These are phyloP conservation scores for Phytophthora vignae DNA, from an alignment of 352 stramenopile genomes.

Conservation along the genomic window DNA sequence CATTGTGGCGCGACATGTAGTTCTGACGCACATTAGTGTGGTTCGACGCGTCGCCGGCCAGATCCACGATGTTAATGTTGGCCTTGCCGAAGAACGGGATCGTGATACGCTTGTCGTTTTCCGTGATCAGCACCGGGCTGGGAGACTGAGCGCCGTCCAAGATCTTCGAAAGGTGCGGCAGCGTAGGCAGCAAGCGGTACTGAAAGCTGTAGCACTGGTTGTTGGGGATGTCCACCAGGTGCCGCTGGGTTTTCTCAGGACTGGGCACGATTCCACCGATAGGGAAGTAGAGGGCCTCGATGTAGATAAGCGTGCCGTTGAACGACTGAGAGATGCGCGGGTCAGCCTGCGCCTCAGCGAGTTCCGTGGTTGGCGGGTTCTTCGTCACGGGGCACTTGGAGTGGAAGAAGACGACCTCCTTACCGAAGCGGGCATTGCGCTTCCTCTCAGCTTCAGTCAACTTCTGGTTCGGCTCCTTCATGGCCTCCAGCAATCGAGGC, in stretches of 20 bases:
- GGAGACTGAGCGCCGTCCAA: slow-evolving; percentile 59
- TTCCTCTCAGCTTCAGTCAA: slow-evolving; percentile 82
- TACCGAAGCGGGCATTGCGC: slow-evolving; percentile 83
- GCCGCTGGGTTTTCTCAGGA: slow-evolving; percentile 73
- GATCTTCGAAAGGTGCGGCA: slow-evolving; percentile 62
- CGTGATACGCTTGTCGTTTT: slow-evolving; percentile 71
- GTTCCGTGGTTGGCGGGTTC: slow-evolving; percentile 50
- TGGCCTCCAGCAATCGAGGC: slow-evolving; percentile 90
- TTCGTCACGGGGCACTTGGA: slow-evolving; percentile 62
- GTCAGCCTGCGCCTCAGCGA: slow-evolving; percentile 51
- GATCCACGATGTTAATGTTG: slow-evolving; percentile 89
- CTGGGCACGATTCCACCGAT: slow-evolving; percentile 80
- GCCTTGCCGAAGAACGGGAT: slow-evolving; percentile 86
- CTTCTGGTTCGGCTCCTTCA: slow-evolving; percentile 78
- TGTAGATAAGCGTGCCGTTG: slow-evolving; percentile 74
- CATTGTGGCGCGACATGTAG: slow-evolving; percentile 45
- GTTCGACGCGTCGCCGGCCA: slow-evolving; percentile 59
- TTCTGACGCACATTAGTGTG: slow-evolving; percentile 73
- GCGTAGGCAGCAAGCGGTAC: slow-evolving; percentile 66
- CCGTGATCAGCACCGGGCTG: slow-evolving; percentile 54
- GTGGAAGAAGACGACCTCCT: slow-evolving; percentile 89
- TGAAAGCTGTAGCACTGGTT: slow-evolving; percentile 90
- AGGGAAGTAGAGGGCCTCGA: slow-evolving; percentile 78
- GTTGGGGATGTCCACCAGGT: slow-evolving; percentile 83
- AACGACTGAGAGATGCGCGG: slow-evolving; percentile 70